phyloP scores from a whole-genome alignment of 2,329 filamentous ascomycete genomes.

The Colletotrichum tropicale region DNA sequence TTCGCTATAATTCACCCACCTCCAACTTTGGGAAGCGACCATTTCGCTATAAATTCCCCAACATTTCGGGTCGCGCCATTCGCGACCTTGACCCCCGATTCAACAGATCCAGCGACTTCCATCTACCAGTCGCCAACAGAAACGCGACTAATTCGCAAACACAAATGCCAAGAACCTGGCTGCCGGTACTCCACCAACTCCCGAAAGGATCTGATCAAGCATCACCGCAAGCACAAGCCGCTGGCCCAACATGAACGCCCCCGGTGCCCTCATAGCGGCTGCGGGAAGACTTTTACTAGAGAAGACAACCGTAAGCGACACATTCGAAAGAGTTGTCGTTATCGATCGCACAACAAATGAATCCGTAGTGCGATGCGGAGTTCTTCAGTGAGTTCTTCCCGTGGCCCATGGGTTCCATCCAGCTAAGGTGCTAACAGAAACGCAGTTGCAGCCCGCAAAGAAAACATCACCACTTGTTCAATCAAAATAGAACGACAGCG shows the following conservation, averaged over 20 bases:
- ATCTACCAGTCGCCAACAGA: neutral
- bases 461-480: neutral
- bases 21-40: neutral
- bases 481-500: neutral
- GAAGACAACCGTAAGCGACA: neutral
- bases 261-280: neutral
- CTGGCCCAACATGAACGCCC: neutral
- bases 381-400: neutral
- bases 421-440: neutral
- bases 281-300: neutral
- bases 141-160: neutral
- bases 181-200: neutral
- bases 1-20: neutral
- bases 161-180: neutral
- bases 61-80: neutral
- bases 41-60: neutral
- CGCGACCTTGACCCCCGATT: neutral
- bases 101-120: neutral
- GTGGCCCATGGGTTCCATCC: accelerated
- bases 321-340: neutral
- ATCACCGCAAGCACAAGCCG: neutral
- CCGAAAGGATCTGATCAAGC: neutral
- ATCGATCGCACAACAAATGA: neutral
- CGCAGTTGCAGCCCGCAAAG: neutral
- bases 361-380: neutral